Conservation (phyloP, 495 filamentous ascomycete genomes). For the Penicillium odoratum region DNA sequence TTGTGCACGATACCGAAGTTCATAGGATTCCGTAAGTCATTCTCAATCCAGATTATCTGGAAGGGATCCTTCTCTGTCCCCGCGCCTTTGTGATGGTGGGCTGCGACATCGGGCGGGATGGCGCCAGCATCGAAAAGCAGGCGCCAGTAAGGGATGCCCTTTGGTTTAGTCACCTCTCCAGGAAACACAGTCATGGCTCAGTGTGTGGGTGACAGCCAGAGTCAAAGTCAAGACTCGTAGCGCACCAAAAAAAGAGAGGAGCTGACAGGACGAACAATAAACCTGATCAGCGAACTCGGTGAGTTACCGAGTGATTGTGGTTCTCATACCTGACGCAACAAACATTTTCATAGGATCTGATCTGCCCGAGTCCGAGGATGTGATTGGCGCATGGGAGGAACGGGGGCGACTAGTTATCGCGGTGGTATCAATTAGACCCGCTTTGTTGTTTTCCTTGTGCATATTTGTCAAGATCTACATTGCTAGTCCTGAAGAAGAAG, state of each 20-base stretch:
- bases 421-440: not conserved
- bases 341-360: not conserved
- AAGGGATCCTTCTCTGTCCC: conserved; percentile 66
- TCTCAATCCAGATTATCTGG: conserved; percentile 61
- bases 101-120: conserved; percentile 42
- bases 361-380: not conserved
- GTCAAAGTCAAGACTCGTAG: not conserved
- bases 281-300: not conserved
- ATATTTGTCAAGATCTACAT: not conserved
- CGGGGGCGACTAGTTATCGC: too few relatives aligned
- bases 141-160: conserved; percentile 15
- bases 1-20: conserved; percentile 51
- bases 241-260: not conserved
- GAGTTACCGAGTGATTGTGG: not conserved
- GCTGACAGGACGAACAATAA: not conserved
- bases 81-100: conserved; percentile 53
- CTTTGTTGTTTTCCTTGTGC: not conserved
- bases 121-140: conserved; percentile 39
- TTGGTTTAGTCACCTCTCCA: not conserved
- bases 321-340: not conserved
- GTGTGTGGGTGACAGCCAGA: not conserved
- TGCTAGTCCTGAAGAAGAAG: not conserved
- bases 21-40: conserved; percentile 63
- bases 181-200: not conserved
- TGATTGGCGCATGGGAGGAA: not conserved